A percentile compares a stretch with the other conserved stretches of the same genome.
Evolutionary conservation across 257 asterid species (phyloP).

Genomic region (Ajuga chamaepitys): DNA sequence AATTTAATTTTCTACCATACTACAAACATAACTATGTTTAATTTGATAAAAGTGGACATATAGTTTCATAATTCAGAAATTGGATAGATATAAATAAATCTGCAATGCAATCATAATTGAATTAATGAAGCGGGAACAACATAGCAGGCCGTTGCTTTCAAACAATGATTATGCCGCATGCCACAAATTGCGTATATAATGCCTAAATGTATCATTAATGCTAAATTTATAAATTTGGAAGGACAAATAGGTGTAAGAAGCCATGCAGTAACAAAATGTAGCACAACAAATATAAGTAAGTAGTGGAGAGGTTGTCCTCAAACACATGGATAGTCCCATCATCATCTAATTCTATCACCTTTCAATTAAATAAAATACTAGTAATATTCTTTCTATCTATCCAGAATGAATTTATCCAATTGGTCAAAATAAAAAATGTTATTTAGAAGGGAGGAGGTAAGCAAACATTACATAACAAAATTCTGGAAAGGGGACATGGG

Average conservation of each 20-base stretch:
- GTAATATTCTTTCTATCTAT: too few relatives aligned
- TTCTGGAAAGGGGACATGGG: slow-evolving; percentile 29
- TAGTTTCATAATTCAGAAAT: not conserved
- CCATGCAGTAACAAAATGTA: slow-evolving; percentile 15
- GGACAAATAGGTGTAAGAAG: slow-evolving; percentile 6
- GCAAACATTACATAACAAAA: too few relatives aligned
- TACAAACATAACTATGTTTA: too few relatives aligned
- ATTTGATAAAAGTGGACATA: too few relatives aligned
- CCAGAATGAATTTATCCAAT: too few relatives aligned
- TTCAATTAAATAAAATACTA: too few relatives aligned
- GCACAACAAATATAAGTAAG: slow-evolving; percentile 14
- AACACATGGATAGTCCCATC: slow-evolving; percentile 24
- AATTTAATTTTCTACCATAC: too few relatives aligned
- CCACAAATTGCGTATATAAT: not conserved
- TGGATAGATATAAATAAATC: not conserved
- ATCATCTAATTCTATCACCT: not conserved
- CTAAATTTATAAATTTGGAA: not conserved
- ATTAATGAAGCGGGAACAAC: slow-evolving; percentile 15
- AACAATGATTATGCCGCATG: slow-evolving; percentile 7
- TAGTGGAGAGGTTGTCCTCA: slow-evolving; percentile 18
- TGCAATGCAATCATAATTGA: not conserved
- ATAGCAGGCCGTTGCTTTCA: slow-evolving; percentile 16
- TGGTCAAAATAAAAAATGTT: too few relatives aligned
- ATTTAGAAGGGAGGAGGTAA: too few relatives aligned
- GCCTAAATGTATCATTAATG: not conserved